Conservation (phyloP, 495 filamentous ascomycete genomes). For the Penicillium cinerascens region DNA sequence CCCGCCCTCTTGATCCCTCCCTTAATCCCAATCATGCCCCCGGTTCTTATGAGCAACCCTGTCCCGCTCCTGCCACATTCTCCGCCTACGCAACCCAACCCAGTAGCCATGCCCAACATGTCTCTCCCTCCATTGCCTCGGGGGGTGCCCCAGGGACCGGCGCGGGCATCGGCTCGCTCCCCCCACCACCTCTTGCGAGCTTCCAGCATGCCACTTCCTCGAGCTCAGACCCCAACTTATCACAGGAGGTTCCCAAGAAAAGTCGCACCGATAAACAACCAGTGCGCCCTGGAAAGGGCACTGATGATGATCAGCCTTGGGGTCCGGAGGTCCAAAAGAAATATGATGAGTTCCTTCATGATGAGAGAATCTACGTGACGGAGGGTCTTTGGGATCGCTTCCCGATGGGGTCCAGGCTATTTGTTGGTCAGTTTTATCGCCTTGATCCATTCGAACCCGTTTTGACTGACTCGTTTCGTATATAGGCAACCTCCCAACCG, state of each 20-base stretch:
- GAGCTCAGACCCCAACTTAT: conserved; percentile 26
- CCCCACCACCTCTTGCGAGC: conserved; percentile 56
- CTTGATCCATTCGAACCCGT: neutral
- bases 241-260: conserved; percentile 35
- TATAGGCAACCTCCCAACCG: conserved; percentile 86
- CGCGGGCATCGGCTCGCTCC: conserved; percentile 52
- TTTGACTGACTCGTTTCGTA: conserved; percentile 12
- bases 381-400: conserved; percentile 95
- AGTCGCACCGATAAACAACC: conserved; percentile 29
- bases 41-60: conserved; percentile 53
- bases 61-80: conserved; percentile 21
- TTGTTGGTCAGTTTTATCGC: conserved; percentile 69
- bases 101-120: conserved; percentile 41
- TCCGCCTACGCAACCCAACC: conserved; percentile 38
- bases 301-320: conserved; percentile 52
- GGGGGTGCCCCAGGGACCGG: conserved; percentile 52
- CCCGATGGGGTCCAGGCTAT: conserved; percentile 77
- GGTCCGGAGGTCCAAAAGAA: conserved; percentile 62
- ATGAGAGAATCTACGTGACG: conserved; percentile 74
- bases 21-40: conserved; percentile 55
- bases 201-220: conserved; percentile 46
- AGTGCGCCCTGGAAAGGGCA: conserved; percentile 24
- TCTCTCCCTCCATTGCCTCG: conserved; percentile 42
- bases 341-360: conserved; percentile 78
- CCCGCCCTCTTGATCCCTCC: conserved; percentile 51